A percentile compares a stretch with the other conserved stretches of the same genome.
These are phyloP conservation scores for Pythium insidiosum DNA, from an alignment of 352 stramenopile genomes.

Conservation along the genomic window DNA sequence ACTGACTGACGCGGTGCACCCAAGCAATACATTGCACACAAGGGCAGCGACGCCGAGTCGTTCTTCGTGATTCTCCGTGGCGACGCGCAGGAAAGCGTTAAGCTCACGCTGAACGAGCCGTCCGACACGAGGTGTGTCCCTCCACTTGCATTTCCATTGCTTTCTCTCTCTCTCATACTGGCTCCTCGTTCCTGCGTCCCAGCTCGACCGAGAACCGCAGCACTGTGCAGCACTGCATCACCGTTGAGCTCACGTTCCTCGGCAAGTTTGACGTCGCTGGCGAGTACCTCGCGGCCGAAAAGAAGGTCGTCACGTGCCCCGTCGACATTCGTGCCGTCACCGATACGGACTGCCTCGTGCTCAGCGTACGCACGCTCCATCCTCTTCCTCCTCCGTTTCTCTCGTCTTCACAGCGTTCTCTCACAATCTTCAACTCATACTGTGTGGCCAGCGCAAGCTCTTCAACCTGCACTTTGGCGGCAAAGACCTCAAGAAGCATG, in stretches of 20 bases:
- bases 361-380: slow-evolving; percentile 32
- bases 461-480: slow-evolving; percentile 63
- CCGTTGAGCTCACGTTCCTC: slow-evolving; percentile 67
- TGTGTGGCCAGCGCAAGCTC: slow-evolving; percentile 46
- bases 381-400: not conserved
- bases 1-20: not conserved
- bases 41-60: slow-evolving; percentile 63
- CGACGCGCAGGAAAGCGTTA: slow-evolving; percentile 61
- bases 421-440: not conserved
- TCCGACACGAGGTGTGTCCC: slow-evolving; percentile 37
- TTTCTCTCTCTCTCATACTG: not conserved
- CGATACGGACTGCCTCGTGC: slow-evolving; percentile 64
- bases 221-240: slow-evolving; percentile 53
- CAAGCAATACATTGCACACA: slow-evolving; percentile 76
- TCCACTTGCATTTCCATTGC: not conserved
- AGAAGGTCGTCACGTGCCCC: slow-evolving; percentile 55
- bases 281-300: slow-evolving; percentile 69
- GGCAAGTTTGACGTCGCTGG: slow-evolving; percentile 76
- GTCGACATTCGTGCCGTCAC: slow-evolving; percentile 68
- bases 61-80: slow-evolving; percentile 73
- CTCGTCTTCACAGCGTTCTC: not conserved
- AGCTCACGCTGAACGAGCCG: slow-evolving; percentile 52
- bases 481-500: slow-evolving; percentile 61
- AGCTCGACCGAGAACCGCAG: slow-evolving; percentile 48
- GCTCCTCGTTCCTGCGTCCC: not conserved